Evolutionary conservation across 73 alveolate species (phyloP), one percentile per base, ranked within the genome.

Genomic region (Effrenium voratum): DNA sequence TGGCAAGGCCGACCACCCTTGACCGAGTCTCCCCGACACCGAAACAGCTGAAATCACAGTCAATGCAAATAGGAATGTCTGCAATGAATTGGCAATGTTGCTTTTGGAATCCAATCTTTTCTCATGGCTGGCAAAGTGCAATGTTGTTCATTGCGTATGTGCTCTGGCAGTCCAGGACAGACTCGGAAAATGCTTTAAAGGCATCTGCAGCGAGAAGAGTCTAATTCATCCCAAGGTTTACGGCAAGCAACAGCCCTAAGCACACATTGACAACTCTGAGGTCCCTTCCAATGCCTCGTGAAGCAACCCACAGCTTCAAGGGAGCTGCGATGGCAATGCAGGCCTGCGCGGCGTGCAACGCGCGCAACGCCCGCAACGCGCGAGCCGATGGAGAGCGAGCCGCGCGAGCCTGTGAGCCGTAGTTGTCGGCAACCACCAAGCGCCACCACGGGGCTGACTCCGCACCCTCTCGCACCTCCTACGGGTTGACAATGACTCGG

Each of bases 371-470:
- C n/a, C n/a, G n/a, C n/a, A n/a, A n/a, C n/a, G n/a, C n/a, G n/a
- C n/a, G n/a, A n/a, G n/a, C n/a, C n/a, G n/a, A n/a, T n/a, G n/a
- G n/a, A n/a, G n/a, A n/a, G n/a, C n/a, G 38, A 32, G 38, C 43
- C 41, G 28, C 26, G 41, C 15, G 46, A 22, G 41, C 93, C 93
- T 84, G 93, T 41, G 93, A 84, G 57, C 93, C 79, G 30, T 84
- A 84, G 79, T 84, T 84, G 77, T 84, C 93, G 24, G 76, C 79
- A 41, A 84, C 52, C 44, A 70, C 93, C 55, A 84, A 28, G 60
- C 93, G 93, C 93, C 93, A 84, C 93, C 93, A 84, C 13, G 93
- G 93, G 12, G 93, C 93, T 52, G 93, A 84, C 60, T 84, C 93
- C 79, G 60, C 60, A 45, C 76, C 55, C 6, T 52, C 57, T 70